A percentile compares a stretch with the other conserved stretches of the same genome.
Evolutionary conservation across 495 filamentous ascomycete species (phyloP).

Genomic region (Choiromyces venosus): DNA sequence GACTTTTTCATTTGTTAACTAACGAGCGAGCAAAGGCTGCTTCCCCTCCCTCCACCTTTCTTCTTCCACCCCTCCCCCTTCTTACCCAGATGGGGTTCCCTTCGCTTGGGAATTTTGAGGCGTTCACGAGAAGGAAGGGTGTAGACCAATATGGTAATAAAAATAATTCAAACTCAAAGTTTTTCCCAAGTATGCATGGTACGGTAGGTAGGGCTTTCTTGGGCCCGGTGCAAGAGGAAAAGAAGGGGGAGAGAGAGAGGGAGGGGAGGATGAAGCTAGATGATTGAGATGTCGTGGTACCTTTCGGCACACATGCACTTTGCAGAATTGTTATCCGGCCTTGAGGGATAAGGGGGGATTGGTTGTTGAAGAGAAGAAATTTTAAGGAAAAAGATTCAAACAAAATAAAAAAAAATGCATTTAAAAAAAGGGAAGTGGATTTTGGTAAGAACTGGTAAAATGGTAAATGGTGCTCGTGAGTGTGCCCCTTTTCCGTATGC

Average conservation of each 20-base stretch:
- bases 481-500: background rate
- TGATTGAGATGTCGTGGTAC: slow-evolving; percentile 22
- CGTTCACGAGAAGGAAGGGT: slow-evolving; percentile 1
- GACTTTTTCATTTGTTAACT: slow-evolving; percentile 21
- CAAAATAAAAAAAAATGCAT: background rate
- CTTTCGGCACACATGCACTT: slow-evolving; percentile 23
- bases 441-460: slow-evolving; percentile 11
- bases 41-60: slow-evolving; percentile 27
- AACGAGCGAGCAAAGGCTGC: slow-evolving; percentile 14
- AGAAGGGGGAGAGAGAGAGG: background rate
- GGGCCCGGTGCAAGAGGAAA: slow-evolving; percentile 14
- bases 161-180: background rate
- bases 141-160: slow-evolving; percentile 32
- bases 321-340: slow-evolving; percentile 15
- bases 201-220: slow-evolving; percentile 10
- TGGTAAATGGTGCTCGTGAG: background rate
- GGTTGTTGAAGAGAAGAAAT: slow-evolving; percentile 7
- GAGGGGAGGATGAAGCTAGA: background rate
- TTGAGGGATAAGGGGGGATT: slow-evolving; percentile 7
- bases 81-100: slow-evolving; percentile 22
- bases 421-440: slow-evolving; percentile 7
- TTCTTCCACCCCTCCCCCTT: background rate
- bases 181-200: slow-evolving; percentile 4
- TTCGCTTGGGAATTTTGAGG: slow-evolving; percentile 35
- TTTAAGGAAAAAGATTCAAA: background rate